Evolutionary conservation across 2,329 filamentous ascomycete species (phyloP), one percentile per base, ranked within the genome.

Genomic region (Penicillium olsonii): DNA sequence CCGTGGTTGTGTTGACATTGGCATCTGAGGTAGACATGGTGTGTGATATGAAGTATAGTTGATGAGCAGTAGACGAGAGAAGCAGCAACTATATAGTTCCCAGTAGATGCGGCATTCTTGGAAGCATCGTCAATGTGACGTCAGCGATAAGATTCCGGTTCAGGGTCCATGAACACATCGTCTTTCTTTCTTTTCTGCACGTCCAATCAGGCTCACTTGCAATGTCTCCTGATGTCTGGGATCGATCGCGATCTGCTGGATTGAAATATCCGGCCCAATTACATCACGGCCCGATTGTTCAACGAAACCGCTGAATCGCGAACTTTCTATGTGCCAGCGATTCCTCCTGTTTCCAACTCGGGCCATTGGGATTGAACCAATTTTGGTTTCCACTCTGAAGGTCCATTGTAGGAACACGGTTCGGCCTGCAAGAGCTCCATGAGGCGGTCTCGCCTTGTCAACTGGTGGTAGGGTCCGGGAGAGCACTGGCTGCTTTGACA

Each of bases 1-100:
- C 84, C 35, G 83, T 83, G 55, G 78, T 70, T 33, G 84, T 71
- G 69, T 87, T 87, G 67, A 79, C 80, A 24, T 56, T 58, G 27
- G 56, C 45, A 35, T 52, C 37, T 37, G 24, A 2, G 37, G 56
- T 39, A 50, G 66, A 64, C 67, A 69, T 68, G 29, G 18, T 27
- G 10, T 31, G 47, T 17, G 12, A 40, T 26, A 2, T 22, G 40
- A 7, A 9, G 12, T 12, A 31, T 18, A 11, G 10, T 27, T n/a
- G 35, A 24, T 5, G 3, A 29, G n/a, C 18, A 48, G n/a, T 22
- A 22, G 14, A 46, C 9, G 4, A 29, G 12, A 18, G 14, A n/a
- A 31, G 20, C 15, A 29, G 10, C 22, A 41, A 1, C 5, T 55
- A 47, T 55, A 49, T 50, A 47, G 29, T 18, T 18, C 37, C 12